Conservation (phyloP, 495 filamentous ascomycete genomes). For the Xylaria curta region DNA sequence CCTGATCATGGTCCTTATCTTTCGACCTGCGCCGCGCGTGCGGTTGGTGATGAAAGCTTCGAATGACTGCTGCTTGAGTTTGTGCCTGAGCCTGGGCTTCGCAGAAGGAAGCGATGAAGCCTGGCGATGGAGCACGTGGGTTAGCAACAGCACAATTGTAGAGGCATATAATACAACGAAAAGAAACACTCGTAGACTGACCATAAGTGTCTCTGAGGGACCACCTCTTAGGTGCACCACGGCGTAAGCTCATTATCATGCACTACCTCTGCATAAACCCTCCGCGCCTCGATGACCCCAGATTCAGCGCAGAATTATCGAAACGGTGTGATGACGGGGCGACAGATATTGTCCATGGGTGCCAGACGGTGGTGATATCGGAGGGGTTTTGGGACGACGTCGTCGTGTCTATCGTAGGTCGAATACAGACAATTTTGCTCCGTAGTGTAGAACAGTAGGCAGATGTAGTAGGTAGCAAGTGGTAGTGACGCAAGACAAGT, state of each 20-base stretch:
- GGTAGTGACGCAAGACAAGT: slow-evolving; percentile 16
- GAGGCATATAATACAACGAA: neutral
- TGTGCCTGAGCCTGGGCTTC: slow-evolving; percentile 35
- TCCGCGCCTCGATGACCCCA: neutral
- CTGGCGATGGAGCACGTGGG: slow-evolving; percentile 31
- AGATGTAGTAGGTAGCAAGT: neutral
- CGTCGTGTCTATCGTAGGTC: neutral
- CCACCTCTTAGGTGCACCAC: slow-evolving; percentile 37
- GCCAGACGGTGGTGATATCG: too few species aligned
- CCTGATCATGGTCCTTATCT: slow-evolving; percentile 7
- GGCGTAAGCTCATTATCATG: slow-evolving; percentile 31
- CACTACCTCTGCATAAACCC: neutral
- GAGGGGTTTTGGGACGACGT: neutral
- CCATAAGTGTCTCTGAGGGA: slow-evolving; percentile 42
- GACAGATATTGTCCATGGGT: slow-evolving; percentile 15
- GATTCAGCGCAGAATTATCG: neutral
- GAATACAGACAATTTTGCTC: neutral
- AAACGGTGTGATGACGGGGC: neutral
- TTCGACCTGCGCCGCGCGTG: slow-evolving; percentile 20
- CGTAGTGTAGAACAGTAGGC: neutral
- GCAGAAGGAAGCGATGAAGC: slow-evolving; percentile 57
- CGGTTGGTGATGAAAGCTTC: slow-evolving; percentile 27
- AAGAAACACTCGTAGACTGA: slow-evolving; percentile 28
- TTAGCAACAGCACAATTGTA: slow-evolving; percentile 17
- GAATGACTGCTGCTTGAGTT: slow-evolving; percentile 22